phyloP scores from a whole-genome alignment of 257 asterid species.

The Fraxinus excelsior region DNA sequence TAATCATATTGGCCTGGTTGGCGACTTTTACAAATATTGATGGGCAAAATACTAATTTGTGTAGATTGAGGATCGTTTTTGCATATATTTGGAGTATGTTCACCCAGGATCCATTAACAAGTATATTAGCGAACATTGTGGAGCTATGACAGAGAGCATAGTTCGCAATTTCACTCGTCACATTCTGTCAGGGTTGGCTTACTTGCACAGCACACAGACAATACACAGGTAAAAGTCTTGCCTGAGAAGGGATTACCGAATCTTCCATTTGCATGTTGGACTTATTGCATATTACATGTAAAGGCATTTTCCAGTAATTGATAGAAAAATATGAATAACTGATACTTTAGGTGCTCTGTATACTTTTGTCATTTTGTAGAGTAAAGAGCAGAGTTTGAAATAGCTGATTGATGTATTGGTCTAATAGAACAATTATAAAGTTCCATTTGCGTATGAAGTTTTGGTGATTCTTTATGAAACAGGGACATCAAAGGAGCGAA shows the following conservation, averaged over 20 bases:
- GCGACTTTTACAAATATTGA: conserved; percentile 8
- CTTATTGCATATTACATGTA: neutral
- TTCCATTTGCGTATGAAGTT: conserved; percentile 11
- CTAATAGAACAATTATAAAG: conserved; percentile 20
- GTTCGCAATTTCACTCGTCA: conserved; percentile 91
- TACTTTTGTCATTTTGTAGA: conserved; percentile 15
- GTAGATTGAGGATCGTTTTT: conserved; percentile 83
- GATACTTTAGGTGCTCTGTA: neutral
- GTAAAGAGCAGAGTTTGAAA: neutral
- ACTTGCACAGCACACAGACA: conserved; percentile 74
- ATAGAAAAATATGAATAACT: neutral
- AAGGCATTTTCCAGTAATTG: neutral
- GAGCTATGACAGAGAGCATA: conserved; percentile 82
- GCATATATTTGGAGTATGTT: conserved; percentile 92
- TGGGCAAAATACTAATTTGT: conserved; percentile 15
- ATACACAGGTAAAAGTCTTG: conserved; percentile 65
- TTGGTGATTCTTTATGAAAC: conserved; percentile 22
- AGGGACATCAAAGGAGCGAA: conserved; percentile 97
- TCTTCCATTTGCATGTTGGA: conserved; percentile 2
- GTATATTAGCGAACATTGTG: conserved; percentile 64
- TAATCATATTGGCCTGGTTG: conserved; percentile 9
- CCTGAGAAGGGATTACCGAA: neutral
- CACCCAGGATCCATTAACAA: conserved; percentile 86
- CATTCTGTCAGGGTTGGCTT: conserved; percentile 83
- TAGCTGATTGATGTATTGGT: neutral